These are phyloP conservation scores for Trichoderma gracile DNA, from an alignment of 2,329 filamentous ascomycete species.

Conservation along the genomic window DNA sequence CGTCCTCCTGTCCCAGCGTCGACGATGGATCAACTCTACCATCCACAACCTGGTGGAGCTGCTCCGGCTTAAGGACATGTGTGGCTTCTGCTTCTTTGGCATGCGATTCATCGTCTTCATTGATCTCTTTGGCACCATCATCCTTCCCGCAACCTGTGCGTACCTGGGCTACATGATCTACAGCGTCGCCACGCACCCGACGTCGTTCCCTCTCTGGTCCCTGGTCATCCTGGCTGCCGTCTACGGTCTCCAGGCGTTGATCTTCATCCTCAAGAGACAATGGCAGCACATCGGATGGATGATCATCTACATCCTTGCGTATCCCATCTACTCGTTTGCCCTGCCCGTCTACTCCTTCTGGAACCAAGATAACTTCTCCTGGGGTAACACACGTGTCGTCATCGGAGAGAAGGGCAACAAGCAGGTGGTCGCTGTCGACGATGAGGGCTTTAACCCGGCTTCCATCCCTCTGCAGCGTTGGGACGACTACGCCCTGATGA, in stretches of 20 bases:
- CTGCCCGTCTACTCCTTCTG: conserved; percentile 98
- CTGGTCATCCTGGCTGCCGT: conserved; percentile 86
- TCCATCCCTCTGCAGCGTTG: conserved; percentile 93
- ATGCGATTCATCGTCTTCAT: conserved; percentile 97
- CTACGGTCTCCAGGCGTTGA: conserved; percentile 92
- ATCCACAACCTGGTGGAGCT: conserved; percentile 94
- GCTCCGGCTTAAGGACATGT: conserved; percentile 87
- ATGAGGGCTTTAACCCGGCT: conserved; percentile 84
- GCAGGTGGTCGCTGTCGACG: conserved; percentile 82
- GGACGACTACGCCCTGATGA: conserved; percentile 89
- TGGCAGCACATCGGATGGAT: conserved; percentile 99
- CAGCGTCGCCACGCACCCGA: conserved; percentile 64
- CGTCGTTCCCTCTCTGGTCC: conserved; percentile 82
- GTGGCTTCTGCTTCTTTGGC: conserved; percentile 97
- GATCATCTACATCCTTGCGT: conserved; percentile 97
- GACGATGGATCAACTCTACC: conserved; percentile 99
- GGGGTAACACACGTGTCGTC: conserved; percentile 98
- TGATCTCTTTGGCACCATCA: conserved; percentile 88
- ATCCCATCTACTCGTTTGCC: conserved; percentile 88
- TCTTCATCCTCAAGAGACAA: conserved; percentile 94
- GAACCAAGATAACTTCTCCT: conserved; percentile 98
- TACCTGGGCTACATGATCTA: conserved; percentile 91
- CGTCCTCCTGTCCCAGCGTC: conserved; percentile 93
- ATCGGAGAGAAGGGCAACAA: conserved; percentile 91
- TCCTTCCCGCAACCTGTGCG: conserved; percentile 82